phyloP scores from a whole-genome alignment of 106 monocot genomes.

The Acorus calamus region DNA sequence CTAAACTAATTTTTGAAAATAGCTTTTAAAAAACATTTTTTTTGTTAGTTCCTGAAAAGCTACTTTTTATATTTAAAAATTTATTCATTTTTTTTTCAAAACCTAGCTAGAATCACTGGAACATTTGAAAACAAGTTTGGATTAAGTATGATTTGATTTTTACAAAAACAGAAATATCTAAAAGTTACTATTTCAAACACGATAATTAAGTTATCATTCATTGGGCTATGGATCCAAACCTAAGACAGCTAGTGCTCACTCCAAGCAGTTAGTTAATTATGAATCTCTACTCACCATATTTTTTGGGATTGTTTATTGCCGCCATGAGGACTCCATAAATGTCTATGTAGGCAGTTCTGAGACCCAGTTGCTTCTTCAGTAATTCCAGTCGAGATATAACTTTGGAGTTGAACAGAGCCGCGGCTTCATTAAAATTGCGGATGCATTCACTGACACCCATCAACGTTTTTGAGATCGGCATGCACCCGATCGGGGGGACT shows the following conservation, averaged over 20 bases:
- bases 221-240: too few relatives aligned
- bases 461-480: constrained; percentile 31
- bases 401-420: constrained; percentile 38
- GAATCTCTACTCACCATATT: constrained; percentile 18
- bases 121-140: too few relatives aligned
- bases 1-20: too few relatives aligned
- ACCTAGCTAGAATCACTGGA: too few relatives aligned
- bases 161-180: too few relatives aligned
- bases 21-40: too few relatives aligned
- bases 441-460: constrained; percentile 7
- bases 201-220: too few relatives aligned
- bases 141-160: too few relatives aligned
- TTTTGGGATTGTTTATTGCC: constrained; percentile 14
- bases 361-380: constrained; percentile 11
- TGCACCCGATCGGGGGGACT: constrained; percentile 34
- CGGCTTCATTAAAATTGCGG: constrained; percentile 17
- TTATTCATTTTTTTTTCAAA: too few relatives aligned
- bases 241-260: neutral
- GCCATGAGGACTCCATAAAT: constrained; percentile 13
- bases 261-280: neutral
- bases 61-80: too few relatives aligned
- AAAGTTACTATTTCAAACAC: too few relatives aligned
- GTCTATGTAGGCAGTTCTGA: constrained; percentile 21
- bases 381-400: constrained; percentile 3
- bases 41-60: too few relatives aligned